phyloP scores from a whole-genome alignment of 805 yeast genomes.

The Tetrapisispora arboricola region DNA sequence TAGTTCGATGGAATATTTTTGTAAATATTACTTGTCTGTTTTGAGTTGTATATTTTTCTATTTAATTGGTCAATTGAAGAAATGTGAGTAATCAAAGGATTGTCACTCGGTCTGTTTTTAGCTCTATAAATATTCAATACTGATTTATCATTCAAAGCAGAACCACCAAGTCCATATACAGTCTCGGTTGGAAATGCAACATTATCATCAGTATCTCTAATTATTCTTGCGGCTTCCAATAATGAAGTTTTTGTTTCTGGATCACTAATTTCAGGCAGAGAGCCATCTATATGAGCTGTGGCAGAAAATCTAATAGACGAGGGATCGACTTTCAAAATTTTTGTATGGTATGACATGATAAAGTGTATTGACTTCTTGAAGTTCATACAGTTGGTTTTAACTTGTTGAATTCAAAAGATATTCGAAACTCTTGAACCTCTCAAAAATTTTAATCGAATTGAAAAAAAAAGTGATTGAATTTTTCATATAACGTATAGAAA shows the following conservation, averaged over 20 bases:
- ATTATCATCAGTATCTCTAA: slow-evolving; percentile 43
- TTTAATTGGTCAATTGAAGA: slow-evolving; percentile 66
- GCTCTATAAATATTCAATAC: slow-evolving; percentile 74
- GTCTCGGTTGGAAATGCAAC: slow-evolving; percentile 97
- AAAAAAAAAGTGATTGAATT: no score
- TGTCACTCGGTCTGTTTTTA: slow-evolving; percentile 90
- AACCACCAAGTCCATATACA: slow-evolving; percentile 91
- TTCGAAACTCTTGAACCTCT: no score
- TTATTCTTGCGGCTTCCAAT: slow-evolving; percentile 45
- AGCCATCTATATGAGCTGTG: slow-evolving; percentile 29
- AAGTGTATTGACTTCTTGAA: not conserved
- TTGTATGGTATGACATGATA: slow-evolving; percentile 26
- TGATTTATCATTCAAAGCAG: slow-evolving; percentile 62
- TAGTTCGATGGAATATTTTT: slow-evolving; percentile 57
- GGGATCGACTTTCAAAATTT: slow-evolving; percentile 47
- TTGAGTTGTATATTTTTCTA: slow-evolving; percentile 40
- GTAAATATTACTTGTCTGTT: slow-evolving; percentile 11
- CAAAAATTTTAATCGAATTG: no score
- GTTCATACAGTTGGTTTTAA: not conserved
- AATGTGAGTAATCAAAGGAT: slow-evolving; percentile 86
- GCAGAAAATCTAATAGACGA: slow-evolving; percentile 37
- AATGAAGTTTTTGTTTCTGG: slow-evolving; percentile 42
- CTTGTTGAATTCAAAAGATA: no score
- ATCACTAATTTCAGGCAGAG: slow-evolving; percentile 40
- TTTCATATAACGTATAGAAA: no score